phyloP scores from a whole-genome alignment of 495 filamentous ascomycete species.

The Extremus antarcticus region DNA sequence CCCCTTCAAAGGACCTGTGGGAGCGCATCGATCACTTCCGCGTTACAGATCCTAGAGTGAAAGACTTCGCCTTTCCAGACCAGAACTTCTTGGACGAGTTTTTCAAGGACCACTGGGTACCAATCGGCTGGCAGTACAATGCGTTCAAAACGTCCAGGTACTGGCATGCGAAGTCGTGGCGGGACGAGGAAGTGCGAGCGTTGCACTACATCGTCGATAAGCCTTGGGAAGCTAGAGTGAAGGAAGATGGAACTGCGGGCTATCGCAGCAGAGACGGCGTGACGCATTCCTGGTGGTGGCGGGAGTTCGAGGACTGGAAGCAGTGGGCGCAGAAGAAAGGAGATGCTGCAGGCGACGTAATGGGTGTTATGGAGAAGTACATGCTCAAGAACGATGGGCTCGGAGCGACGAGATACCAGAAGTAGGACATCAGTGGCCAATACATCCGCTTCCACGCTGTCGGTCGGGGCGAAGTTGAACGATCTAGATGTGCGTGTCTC shows the following conservation, averaged over 20 bases:
- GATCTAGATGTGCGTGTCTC: too few relatives aligned
- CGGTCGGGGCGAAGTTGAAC: too few relatives aligned
- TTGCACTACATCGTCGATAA: conserved; percentile 49
- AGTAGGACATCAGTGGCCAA: not conserved
- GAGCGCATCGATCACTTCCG: conserved; percentile 32
- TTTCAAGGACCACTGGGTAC: conserved; percentile 35
- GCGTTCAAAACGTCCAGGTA: conserved; percentile 44
- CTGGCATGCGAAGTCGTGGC: conserved; percentile 44
- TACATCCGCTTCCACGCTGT: too few relatives aligned
- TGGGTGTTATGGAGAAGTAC: conserved; percentile 3
- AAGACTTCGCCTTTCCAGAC: conserved; percentile 39
- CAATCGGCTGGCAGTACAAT: conserved; percentile 42
- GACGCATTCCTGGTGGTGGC: conserved; percentile 42
- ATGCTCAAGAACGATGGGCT: not conserved
- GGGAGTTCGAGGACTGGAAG: conserved; percentile 27
- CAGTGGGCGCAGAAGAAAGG: conserved; percentile 1
- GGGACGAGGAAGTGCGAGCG: conserved; percentile 38
- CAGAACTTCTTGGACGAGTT: conserved; percentile 44
- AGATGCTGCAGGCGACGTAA: conserved; percentile 8
- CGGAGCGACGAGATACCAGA: not conserved
- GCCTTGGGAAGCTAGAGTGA: conserved; percentile 41
- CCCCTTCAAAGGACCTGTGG: conserved; percentile 30
- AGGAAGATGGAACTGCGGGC: conserved; percentile 33
- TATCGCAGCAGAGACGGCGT: conserved; percentile 36
- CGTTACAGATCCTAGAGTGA: conserved; percentile 27